Evolutionary conservation across 108 stramenopile genomes (phyloP), one percentile per base, ranked within the genome.

Genomic region (Cyclotella cryptica): DNA sequence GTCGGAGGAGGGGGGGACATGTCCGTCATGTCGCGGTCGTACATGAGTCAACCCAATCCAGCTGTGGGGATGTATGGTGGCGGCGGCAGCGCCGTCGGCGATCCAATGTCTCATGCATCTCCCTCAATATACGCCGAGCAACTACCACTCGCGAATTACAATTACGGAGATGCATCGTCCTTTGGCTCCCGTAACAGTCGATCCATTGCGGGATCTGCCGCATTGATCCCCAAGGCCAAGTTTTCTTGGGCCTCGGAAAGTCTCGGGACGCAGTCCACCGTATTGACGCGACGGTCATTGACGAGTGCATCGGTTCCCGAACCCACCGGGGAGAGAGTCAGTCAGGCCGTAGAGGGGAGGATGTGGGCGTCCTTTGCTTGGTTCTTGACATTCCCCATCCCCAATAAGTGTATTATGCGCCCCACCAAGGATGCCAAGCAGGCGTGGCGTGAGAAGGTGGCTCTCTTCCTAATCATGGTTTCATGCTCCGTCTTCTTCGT

Each of bases 401-500:
- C 81, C 67, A 81, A 80, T 66, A 57, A 53, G 30, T 79, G 75
- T 45, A 82, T 86, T 45, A 64, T 67, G 65, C 52, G 71, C 15
- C 59, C 69, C 30, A 81, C 74, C 46, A 68, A 67, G 19, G 79
- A 59, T 27, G 79, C 86, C 42, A 84, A 84, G 74, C 86, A 84
- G 63, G 86, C 86, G 29, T 87, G 83, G 83, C 68, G 86, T 62
- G 86, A 81, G 54, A 81, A 79, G 67, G 75, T 84, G 41, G 82
- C 85, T 9, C 66, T 88, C 21, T 85, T 85, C 81, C 29, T 84
- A 11, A 85, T 84, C 66, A 77, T 87, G 72, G 63, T 85, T 17
- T 68, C 67, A 12, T 84, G 75, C 57, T 81, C 83, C 41, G 71
- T 77, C 43, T 68, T 85, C 66, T 86, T 85, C 60, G 79, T 88